These are phyloP conservation scores for Stephania japonica DNA, from an alignment of 164 flowering plant genomes.

Conservation along the genomic window DNA sequence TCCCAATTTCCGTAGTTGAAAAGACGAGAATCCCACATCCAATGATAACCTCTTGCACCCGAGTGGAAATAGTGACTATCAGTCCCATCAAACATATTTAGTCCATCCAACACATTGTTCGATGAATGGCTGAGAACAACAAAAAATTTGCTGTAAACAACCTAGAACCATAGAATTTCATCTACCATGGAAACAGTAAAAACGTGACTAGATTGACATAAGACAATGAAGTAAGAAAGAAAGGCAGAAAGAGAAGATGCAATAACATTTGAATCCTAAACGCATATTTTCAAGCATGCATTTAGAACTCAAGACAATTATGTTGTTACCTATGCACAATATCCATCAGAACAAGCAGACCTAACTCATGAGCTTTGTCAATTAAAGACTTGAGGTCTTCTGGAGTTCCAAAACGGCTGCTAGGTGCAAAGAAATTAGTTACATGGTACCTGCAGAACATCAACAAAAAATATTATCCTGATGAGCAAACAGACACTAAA, in stretches of 20 bases:
- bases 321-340: constrained; percentile 84
- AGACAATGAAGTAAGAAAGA: background rate
- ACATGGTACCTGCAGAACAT: constrained; percentile 77
- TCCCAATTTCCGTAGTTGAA: constrained; percentile 99
- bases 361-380: constrained; percentile 96
- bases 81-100: constrained; percentile 99
- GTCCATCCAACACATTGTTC: constrained; percentile 85
- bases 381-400: constrained; percentile 96
- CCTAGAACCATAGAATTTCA: background rate
- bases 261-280: background rate
- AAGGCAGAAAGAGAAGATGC: background rate
- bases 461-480: constrained; percentile 5
- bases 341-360: constrained; percentile 97
- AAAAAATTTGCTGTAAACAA: constrained; percentile 12
- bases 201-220: background rate
- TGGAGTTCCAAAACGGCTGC: constrained; percentile 98
- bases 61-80: constrained; percentile 92
- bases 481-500: background rate
- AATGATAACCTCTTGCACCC: constrained; percentile 91
- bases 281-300: background rate
- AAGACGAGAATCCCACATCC: constrained; percentile 99
- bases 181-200: background rate
- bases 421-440: constrained; percentile 96
- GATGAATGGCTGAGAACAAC: constrained; percentile 71
- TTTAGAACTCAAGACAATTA: background rate